Evolutionary conservation across 1,139 yeast species (phyloP).

Genomic region (Sugiyamaella sp.): DNA sequence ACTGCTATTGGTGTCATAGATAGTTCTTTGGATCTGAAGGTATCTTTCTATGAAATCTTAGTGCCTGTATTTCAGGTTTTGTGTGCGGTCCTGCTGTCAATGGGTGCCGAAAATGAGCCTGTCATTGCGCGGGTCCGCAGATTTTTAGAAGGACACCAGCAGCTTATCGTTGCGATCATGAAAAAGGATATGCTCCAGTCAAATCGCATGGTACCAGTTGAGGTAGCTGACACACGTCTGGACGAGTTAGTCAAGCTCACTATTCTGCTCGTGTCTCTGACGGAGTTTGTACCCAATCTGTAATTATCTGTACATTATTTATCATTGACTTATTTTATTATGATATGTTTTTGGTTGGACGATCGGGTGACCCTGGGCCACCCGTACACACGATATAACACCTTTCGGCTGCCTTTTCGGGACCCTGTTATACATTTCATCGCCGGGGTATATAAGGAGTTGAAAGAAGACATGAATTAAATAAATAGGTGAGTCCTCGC

Average conservation of each 20-base stretch:
- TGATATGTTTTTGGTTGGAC: no score
- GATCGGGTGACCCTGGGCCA: no score
- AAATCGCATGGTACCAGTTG: background rate
- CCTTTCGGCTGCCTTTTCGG: no score
- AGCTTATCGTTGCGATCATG: constrained; percentile 65
- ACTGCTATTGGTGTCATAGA: background rate
- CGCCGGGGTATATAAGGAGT: no score
- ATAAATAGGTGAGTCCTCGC: no score
- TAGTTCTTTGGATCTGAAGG: constrained; percentile 6
- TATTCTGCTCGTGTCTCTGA: constrained; percentile 59
- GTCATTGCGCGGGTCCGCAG: constrained; percentile 59
- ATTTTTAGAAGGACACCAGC: constrained; percentile 57
- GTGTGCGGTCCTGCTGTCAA: constrained; percentile 65
- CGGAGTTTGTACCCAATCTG: constrained; percentile 37
- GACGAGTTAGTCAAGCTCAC: constrained; percentile 54
- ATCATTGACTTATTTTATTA: no score
- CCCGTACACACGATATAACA: no score
- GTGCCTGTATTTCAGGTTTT: constrained; percentile 80
- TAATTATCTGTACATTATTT: constrained; percentile 15
- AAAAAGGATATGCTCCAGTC: constrained; percentile 58
- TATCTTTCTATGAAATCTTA: constrained; percentile 60
- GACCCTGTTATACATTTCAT: no score
- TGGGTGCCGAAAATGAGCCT: constrained; percentile 76
- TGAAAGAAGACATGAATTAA: no score
- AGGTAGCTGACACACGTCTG: constrained; percentile 26